Evolutionary conservation across 352 stramenopile genomes (phyloP), one percentile per base, ranked within the genome.

Genomic region (Globisporangium echinulatum): DNA sequence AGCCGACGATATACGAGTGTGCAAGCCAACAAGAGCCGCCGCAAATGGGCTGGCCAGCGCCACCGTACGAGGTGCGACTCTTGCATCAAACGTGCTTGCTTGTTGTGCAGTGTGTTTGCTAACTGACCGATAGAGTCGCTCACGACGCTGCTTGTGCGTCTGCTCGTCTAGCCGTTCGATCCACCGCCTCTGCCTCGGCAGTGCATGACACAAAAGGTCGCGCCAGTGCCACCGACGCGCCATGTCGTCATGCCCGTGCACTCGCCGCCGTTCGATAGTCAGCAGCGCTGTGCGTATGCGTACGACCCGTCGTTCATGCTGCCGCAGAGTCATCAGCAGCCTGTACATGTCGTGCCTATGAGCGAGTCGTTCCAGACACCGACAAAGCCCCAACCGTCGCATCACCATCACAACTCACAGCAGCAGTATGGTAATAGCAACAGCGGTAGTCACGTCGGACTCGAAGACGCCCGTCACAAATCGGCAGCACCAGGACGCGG

Each of bases 201-300:
- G 36, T 49, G 48, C 9, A 60, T 40, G 60, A 66, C 39, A 42
- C 60, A 61, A 14, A 61, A 66, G 42, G 54, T 66, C 52, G 47
- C 38, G 3, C 60, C 60, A 40, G 60, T 53, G 17, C 54, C 42
- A 3, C 54, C 50, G 4, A 61, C 54, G 19, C 33, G 17, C 7
- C 60, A 54, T 0, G 33, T 49, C 15, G 54, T 66, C 17, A 48
- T 61, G 42, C 60, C 60, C 15, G 52, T 55, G 40, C 60, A 66
- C 48, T 66, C 60, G 1, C 60, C 54, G 5, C 38, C 48, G n/a
- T 66, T 50, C 36, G 50, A 38, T 44, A 33, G 39, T 39, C 25
- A 33, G 25, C 25, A 33, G 25, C 25, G 25, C 25, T 33, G 25
- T 33, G 25, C 25, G 25, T 33, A 33, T 33, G 25, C 25, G 25